Percentiles rank a stretch among this genome's conserved stretches.
Conservation (phyloP, 805 yeast genomes). For the Wilhelminamyces savonicus region DNA sequence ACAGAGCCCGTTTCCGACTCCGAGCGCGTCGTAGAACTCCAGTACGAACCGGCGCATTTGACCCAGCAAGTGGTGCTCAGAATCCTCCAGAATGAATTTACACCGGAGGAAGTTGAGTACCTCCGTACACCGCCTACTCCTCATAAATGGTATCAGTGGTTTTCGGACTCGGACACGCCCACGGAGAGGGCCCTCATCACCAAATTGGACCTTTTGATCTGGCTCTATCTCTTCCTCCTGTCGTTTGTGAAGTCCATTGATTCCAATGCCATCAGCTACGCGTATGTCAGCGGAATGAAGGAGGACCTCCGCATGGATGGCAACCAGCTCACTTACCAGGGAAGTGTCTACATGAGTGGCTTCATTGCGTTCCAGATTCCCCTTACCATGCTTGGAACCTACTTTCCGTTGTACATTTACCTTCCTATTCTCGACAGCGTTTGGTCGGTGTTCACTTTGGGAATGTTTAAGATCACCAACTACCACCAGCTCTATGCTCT, state of each 20-base stretch:
- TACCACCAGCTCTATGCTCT: conserved; percentile 35
- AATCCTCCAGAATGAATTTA: conserved; percentile 1
- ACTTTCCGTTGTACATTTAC: conserved; percentile 15
- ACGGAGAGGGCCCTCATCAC: conserved; percentile 1
- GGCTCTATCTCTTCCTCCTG: conserved; percentile 4
- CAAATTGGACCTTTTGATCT: conserved; percentile 2
- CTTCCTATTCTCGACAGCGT: conserved; percentile 39
- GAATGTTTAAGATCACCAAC: conserved; percentile 41
- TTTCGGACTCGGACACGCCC: conserved; percentile 2
- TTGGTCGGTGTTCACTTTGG: conserved; percentile 54
- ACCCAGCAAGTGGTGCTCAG: neutral
- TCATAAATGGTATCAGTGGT: conserved; percentile 4
- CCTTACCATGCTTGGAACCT: conserved; percentile 37
- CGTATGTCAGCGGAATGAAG: conserved; percentile 65
- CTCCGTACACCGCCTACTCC: conserved; percentile 3
- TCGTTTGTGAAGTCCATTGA: conserved; percentile 4
- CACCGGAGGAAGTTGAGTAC: conserved; percentile 8
- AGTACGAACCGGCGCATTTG: neutral
- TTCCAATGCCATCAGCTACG: conserved; percentile 19
- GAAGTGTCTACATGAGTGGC: conserved; percentile 55
- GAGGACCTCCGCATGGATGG: conserved; percentile 46
- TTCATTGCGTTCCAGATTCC: conserved; percentile 60
- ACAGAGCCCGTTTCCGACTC: neutral
- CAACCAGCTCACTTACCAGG: conserved; percentile 44
- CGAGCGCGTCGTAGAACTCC: neutral